phyloP scores from a whole-genome alignment of 2,329 filamentous ascomycete species.

The Aspergillus melleus region DNA sequence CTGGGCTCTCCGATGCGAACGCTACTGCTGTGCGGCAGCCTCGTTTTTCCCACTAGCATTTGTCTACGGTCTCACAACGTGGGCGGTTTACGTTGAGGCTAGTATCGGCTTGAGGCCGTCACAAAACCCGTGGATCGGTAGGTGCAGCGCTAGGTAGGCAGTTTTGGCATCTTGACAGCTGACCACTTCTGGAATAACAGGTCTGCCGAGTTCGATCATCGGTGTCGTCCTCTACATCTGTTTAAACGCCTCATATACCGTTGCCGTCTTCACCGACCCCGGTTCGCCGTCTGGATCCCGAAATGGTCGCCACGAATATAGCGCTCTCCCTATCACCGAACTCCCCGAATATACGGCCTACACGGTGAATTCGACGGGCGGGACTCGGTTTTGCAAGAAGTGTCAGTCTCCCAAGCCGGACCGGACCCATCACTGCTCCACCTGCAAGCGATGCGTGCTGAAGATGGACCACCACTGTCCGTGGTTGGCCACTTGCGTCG shows the following conservation, averaged over 20 bases:
- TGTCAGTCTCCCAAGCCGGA: conserved; percentile 94
- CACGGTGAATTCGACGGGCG: conserved; percentile 89
- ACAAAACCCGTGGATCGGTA: conserved; percentile 50
- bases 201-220: conserved; percentile 55
- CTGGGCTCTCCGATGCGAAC: conserved; percentile 62
- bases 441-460: conserved; percentile 87
- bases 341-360: conserved; percentile 67
- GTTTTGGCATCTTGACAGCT: background rate
- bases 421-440: conserved; percentile 94
- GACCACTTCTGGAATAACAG: conserved; percentile 21
- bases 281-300: conserved; percentile 58
- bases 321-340: conserved; percentile 74
- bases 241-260: conserved; percentile 86
- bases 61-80: conserved; percentile 86
- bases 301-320: conserved; percentile 57
- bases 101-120: conserved; percentile 64
- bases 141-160: conserved; percentile 8
- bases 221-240: conserved; percentile 73
- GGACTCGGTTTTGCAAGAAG: conserved; percentile 92
- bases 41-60: conserved; percentile 87
- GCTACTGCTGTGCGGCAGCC: conserved; percentile 75
- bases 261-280: conserved; percentile 88
- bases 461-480: conserved; percentile 99
- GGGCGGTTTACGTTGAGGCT: conserved; percentile 86
- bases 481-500: conserved; percentile 95